phyloP scores from a whole-genome alignment of 192 early-diverging fungal species.

The Cetraspora pellucida region DNA sequence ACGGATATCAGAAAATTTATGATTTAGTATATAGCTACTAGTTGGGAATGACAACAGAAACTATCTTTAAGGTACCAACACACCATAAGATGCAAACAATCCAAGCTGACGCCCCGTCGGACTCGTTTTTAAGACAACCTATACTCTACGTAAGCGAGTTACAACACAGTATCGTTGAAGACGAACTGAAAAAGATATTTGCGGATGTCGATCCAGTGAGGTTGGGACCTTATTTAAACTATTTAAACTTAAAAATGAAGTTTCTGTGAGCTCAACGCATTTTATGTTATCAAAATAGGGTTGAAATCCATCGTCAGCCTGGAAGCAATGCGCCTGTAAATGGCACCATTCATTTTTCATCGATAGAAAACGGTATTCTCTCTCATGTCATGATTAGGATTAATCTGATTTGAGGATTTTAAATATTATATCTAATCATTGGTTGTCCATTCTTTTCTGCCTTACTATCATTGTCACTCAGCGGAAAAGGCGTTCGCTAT shows the following conservation, averaged over 20 bases:
- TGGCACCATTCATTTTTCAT: conserved; percentile 39
- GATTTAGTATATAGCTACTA: conserved; percentile 17
- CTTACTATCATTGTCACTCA: neutral
- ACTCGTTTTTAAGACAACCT: conserved; percentile 19
- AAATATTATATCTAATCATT: neutral
- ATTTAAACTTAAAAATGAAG: neutral
- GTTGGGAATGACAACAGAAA: neutral
- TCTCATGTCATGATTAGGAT: neutral
- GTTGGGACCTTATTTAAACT: conserved; percentile 29
- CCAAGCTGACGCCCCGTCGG: neutral
- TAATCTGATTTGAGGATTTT: neutral
- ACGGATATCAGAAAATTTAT: conserved; percentile 15
- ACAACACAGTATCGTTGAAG: conserved; percentile 29
- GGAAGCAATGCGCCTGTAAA: neutral
- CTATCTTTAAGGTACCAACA: conserved; percentile 6
- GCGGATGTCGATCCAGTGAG: conserved; percentile 31
- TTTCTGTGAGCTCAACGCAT: neutral
- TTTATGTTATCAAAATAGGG: neutral
- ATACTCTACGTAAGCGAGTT: conserved; percentile 34
- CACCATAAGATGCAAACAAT: conserved; percentile 21
- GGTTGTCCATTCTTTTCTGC: neutral
- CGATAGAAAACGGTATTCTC: conserved; percentile 38
- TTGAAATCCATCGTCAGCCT: conserved; percentile 24
- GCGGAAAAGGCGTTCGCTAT: conserved; percentile 51
- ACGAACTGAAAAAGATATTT: conserved; percentile 38